phyloP scores from a whole-genome alignment of 257 asterid genomes.

The Buddleja alternifolia region DNA sequence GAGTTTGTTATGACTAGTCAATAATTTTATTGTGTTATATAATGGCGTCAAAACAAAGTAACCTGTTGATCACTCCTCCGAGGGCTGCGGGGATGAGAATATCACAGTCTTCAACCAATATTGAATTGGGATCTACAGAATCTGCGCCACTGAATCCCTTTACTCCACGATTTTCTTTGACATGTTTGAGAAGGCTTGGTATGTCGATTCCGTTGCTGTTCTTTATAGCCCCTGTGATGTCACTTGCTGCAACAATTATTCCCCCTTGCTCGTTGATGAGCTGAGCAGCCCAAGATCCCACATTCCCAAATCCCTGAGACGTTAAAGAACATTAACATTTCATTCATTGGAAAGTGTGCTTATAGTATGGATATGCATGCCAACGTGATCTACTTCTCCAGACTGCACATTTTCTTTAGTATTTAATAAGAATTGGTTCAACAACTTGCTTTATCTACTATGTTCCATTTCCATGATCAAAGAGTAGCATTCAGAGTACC shows the following conservation, averaged over 20 bases:
- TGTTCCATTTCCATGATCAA: background rate
- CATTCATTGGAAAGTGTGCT: background rate
- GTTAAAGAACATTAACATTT: background rate
- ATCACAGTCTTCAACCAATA: slow-evolving; percentile 78
- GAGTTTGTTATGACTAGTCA: background rate
- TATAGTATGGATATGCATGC: background rate
- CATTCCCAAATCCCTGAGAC: slow-evolving; percentile 66
- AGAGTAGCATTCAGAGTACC: slow-evolving; percentile 31
- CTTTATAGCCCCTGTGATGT: slow-evolving; percentile 65
- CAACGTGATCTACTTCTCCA: background rate
- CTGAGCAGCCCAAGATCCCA: slow-evolving; percentile 74
- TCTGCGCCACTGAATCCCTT: slow-evolving; percentile 75
- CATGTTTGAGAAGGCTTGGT: slow-evolving; percentile 57
- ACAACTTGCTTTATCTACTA: background rate
- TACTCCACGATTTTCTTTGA: slow-evolving; percentile 55
- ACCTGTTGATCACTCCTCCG: slow-evolving; percentile 90
- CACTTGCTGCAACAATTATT: slow-evolving; percentile 58
- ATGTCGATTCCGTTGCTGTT: slow-evolving; percentile 68
- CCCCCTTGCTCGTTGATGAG: slow-evolving; percentile 64
- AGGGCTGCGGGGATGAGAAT: slow-evolving; percentile 93
- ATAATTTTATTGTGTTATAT: background rate
- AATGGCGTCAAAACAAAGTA: background rate
- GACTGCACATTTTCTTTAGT: background rate
- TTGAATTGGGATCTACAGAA: slow-evolving; percentile 48
- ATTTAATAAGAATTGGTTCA: background rate